These are phyloP conservation scores for Evansstolkia leycettana DNA, from an alignment of 495 filamentous ascomycete genomes.

Conservation along the genomic window DNA sequence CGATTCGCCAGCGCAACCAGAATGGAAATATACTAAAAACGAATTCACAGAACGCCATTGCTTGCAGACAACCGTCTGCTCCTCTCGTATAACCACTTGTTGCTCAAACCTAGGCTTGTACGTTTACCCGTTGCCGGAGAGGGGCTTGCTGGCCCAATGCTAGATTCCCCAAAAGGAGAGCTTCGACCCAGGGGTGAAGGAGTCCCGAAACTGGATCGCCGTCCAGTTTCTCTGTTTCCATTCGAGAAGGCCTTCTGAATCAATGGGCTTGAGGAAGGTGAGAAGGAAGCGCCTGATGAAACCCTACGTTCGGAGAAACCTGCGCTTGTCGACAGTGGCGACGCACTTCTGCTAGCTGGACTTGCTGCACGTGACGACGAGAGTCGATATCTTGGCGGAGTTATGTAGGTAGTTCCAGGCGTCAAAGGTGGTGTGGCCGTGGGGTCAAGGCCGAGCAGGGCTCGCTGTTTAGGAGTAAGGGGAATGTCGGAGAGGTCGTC, in stretches of 20 bases:
- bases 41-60: constrained; percentile 25
- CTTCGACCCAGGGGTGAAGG: constrained; percentile 31
- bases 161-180: constrained; percentile 34
- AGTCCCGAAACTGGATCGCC: constrained; percentile 52
- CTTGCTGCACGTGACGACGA: constrained; percentile 50
- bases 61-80: constrained; percentile 31
- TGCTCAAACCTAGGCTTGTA: constrained; percentile 63
- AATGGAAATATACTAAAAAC: too few relatives aligned
- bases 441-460: constrained; percentile 70
- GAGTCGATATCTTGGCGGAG: constrained; percentile 76
- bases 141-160: constrained; percentile 42
- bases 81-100: constrained; percentile 87
- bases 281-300: constrained; percentile 31
- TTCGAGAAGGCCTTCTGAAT: constrained; percentile 53
- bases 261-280: constrained; percentile 48
- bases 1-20: neutral
- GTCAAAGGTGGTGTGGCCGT: constrained; percentile 49
- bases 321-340: constrained; percentile 34
- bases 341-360: constrained; percentile 40
- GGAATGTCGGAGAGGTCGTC: constrained; percentile 84
- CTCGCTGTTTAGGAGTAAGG: constrained; percentile 78
- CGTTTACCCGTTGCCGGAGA: constrained; percentile 51
- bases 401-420: constrained; percentile 55
- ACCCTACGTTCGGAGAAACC: constrained; percentile 29
- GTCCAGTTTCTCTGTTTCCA: constrained; percentile 35